Evolutionary conservation across 169 alveolate genomes (phyloP).

Genomic region (Cryptosporidium tyzzeri): DNA sequence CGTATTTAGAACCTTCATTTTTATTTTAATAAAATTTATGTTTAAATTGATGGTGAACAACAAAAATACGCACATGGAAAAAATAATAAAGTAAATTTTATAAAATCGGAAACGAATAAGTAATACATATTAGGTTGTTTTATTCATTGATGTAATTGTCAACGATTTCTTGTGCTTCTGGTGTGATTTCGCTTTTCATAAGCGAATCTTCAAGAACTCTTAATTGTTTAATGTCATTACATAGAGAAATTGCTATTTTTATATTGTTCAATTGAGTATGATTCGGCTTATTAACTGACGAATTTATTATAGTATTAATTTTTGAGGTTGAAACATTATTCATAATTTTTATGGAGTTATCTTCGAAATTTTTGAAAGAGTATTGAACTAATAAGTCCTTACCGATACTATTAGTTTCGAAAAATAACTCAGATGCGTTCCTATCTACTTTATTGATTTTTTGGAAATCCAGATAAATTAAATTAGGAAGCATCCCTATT

Average conservation of each 20-base stretch:
- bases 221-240: constrained; percentile 25
- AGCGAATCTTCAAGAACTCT: constrained; percentile 25
- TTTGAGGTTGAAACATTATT: background rate
- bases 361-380: background rate
- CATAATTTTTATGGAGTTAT: background rate
- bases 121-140: background rate
- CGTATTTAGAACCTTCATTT: background rate
- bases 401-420: constrained; percentile 35
- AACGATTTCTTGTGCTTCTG: constrained; percentile 40
- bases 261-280: constrained; percentile 25
- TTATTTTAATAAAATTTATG: background rate
- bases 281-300: background rate
- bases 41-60: background rate
- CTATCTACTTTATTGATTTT: constrained; percentile 83
- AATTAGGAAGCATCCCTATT: constrained; percentile 81
- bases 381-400: constrained; percentile 36
- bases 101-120: background rate
- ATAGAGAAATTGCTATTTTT: constrained; percentile 37
- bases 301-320: background rate
- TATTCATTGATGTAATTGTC: constrained; percentile 3
- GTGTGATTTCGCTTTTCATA: constrained; percentile 9
- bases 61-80: constrained; percentile 5
- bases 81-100: constrained; percentile 2
- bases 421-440: constrained; percentile 78
- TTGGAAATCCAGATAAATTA: constrained; percentile 83